A percentile compares a stretch with the other conserved stretches of the same genome.
phyloP scores from a whole-genome alignment of 2,329 filamentous ascomycete species.

The Phyllosticta ampelicida region DNA sequence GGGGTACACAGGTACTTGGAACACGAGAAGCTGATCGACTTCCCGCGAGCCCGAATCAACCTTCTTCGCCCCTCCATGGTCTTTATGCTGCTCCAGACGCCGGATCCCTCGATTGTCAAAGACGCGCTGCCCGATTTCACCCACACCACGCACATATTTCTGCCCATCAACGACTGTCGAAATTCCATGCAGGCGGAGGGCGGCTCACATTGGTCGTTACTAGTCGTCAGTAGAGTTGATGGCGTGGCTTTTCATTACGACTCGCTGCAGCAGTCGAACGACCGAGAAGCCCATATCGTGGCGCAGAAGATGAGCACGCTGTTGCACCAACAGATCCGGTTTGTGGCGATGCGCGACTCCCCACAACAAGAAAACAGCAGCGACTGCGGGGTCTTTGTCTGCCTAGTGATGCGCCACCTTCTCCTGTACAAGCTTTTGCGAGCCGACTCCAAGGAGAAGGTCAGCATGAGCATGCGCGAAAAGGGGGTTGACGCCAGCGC shows the following conservation, averaged over 20 bases:
- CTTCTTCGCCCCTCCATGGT: constrained; percentile 89
- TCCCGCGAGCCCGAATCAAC: constrained; percentile 73
- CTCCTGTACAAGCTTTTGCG: constrained; percentile 71
- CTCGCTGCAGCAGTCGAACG: constrained; percentile 58
- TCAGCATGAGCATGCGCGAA: constrained; percentile 86
- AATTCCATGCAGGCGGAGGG: constrained; percentile 73
- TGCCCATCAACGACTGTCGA: constrained; percentile 87
- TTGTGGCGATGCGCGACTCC: constrained; percentile 71
- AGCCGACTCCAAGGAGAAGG: constrained; percentile 71
- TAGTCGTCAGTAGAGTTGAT: constrained; percentile 81
- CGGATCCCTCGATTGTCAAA: constrained; percentile 44
- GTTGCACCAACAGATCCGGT: constrained; percentile 56
- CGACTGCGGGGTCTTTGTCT: constrained; percentile 95
- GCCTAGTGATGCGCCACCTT: constrained; percentile 89
- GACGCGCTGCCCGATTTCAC: constrained; percentile 71
- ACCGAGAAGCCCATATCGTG: constrained; percentile 58
- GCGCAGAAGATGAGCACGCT: constrained; percentile 59
- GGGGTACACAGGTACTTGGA: constrained; percentile 58
- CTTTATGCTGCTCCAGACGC: constrained; percentile 73
- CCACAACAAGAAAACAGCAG: constrained; percentile 87
- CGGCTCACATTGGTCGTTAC: constrained; percentile 87
- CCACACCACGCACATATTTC: constrained; percentile 80
- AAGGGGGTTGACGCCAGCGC: constrained; percentile 71
- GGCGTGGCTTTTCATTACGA: constrained; percentile 96
- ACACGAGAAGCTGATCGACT: constrained; percentile 70